Evolutionary conservation across 2,329 filamentous ascomycete species (phyloP).

Genomic region (Trichoderma koningii): DNA sequence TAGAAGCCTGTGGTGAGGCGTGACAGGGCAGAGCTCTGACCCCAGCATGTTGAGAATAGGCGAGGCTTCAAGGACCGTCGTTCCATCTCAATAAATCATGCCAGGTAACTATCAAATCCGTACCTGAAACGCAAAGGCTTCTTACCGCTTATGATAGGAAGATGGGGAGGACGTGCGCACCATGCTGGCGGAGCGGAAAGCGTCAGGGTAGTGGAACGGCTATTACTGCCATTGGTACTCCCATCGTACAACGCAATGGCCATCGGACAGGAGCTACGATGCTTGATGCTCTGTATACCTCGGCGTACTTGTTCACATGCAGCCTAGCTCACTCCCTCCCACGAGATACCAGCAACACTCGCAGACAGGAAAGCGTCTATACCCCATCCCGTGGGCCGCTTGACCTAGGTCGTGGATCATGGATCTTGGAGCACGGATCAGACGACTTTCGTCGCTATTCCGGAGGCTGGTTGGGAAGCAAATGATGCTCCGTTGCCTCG

Average conservation of each 20-base stretch:
- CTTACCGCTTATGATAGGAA: conserved; percentile 21
- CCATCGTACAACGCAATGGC: not conserved
- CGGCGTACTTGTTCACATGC: not conserved
- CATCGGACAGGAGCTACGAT: not conserved
- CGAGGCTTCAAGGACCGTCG: conserved; percentile 7
- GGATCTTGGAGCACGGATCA: not conserved
- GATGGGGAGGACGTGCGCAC: conserved; percentile 25
- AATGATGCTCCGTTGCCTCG: not conserved
- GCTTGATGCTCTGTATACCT: not conserved
- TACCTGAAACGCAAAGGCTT: conserved; percentile 15
- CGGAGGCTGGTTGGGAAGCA: conserved; percentile 10
- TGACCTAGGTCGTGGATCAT: not conserved
- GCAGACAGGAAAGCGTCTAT: not conserved
- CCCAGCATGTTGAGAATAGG: conserved; percentile 16
- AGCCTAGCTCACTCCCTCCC: not conserved
- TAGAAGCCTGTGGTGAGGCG: conserved; percentile 17
- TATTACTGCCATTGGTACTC: not conserved
- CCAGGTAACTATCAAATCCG: conserved; percentile 13
- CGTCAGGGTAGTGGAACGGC: conserved; percentile 2
- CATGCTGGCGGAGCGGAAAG: conserved; percentile 21
- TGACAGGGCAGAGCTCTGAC: conserved; percentile 8
- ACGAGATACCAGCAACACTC: not conserved
- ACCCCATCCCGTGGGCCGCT: not conserved
- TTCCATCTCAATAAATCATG: conserved; percentile 2
- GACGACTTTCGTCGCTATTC: conserved; percentile 18